Evolutionary conservation across 352 stramenopile genomes (phyloP).

Genomic region (Phytophthora aleatoria): DNA sequence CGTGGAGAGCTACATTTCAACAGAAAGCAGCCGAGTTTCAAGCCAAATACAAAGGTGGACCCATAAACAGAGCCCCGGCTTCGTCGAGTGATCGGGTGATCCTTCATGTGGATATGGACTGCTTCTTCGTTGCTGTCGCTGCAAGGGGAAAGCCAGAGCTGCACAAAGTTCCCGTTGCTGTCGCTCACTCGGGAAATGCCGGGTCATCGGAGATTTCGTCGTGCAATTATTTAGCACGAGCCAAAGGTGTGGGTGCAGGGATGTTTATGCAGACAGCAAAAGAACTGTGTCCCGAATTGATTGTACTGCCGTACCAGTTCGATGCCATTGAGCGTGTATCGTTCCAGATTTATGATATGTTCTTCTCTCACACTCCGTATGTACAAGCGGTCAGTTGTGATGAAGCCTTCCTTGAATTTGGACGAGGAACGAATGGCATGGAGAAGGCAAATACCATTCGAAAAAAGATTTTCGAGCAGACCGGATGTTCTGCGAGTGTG

Average conservation of each 20-base stretch:
- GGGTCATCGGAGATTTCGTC: conserved; percentile 93
- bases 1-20: conserved; percentile 78
- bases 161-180: conserved; percentile 83
- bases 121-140: conserved; percentile 95
- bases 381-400: conserved; percentile 97
- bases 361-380: conserved; percentile 83
- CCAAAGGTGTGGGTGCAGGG: conserved; percentile 90
- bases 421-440: conserved; percentile 55
- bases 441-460: conserved; percentile 75
- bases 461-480: conserved; percentile 72
- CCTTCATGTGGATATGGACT: conserved; percentile 98
- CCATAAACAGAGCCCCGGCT: conserved; percentile 36
- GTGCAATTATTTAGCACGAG: conserved; percentile 95
- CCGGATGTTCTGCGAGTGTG: conserved; percentile 92
- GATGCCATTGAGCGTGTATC: conserved; percentile 90
- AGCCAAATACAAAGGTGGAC: conserved; percentile 58
- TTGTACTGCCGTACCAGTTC: conserved; percentile 96
- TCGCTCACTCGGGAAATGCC: conserved; percentile 86
- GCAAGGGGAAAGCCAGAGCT: conserved; percentile 82
- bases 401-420: conserved; percentile 94
- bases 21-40: conserved; percentile 66
- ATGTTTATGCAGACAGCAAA: conserved; percentile 96
- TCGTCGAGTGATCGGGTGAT: conserved; percentile 80
- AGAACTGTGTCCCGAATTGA: conserved; percentile 89
- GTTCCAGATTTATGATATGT: conserved; percentile 93